Base-by-base conservation (phyloP, 345 rosid genomes). In the Diplotaxis tenuifolia region DNA sequence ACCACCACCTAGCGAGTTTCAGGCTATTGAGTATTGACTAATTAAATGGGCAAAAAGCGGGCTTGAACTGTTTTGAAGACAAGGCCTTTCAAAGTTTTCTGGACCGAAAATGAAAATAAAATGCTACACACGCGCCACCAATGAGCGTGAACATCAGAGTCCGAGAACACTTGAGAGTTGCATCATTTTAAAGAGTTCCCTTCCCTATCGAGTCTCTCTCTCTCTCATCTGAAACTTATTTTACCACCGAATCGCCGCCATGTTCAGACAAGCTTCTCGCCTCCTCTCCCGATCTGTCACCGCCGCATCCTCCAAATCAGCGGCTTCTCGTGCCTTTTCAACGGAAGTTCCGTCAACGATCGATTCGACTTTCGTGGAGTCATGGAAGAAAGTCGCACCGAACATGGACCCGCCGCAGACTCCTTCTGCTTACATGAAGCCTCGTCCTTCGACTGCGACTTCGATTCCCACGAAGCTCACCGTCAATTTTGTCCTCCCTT, bases 401-500 rank as follows among this genome's bases (percentile, higher is more conserved):
- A 86, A 81, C 74, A 77, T 88, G 8, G 96, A 90, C 12, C 96
- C 98, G 1, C 96, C 98, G 0, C 85, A 77, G 80, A 90, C 96
- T 65, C 98, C 95, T 9, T 81, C 84, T 12, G 19, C 93, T 4
- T 92, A 69, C 83, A 87, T 92, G 96, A 18, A 62, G 32, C 80
- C 96, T 60, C 88, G 90, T 55, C 91, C 93, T 7, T 73, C 87
- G 1, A 84, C 80, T 31, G 85, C 89, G 7, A 67, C 95, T 21
- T 20, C 95, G 6, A 70, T 93, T 34, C 98, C 98, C 3, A 60
- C 95, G 42, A 93, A 90, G 83, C 83, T 90, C 82, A 87, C 96
- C 31, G 90, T 88, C 78, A 90, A 93, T 77, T 90, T 90, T 50
- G 96, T 93, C 50, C 98, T 93, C 59, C 98, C 88, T 58, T 85